Base-by-base conservation (phyloP, 2,329 filamentous ascomycete genomes). In the Cordyceps cateniannulata region DNA sequence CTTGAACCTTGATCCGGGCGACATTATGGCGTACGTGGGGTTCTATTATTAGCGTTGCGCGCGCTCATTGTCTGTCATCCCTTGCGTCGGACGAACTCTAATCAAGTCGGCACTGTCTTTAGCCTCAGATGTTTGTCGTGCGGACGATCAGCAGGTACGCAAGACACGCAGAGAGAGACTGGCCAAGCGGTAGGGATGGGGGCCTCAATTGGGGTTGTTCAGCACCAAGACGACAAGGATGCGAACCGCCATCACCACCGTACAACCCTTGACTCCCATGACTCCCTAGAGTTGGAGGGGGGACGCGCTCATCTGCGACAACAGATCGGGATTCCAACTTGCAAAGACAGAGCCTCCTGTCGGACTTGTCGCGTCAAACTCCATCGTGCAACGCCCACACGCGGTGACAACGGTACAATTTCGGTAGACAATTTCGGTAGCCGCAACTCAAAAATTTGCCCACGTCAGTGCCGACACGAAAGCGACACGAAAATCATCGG, bases 111-210 rank as follows among this genome's bases (percentile, higher is more conserved):
- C 32, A 42, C 22, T 10, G 29, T 42, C 55, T 42, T 59, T 51
- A 59, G 47, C 56, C 14, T 32, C 35, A 40, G 55, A 58, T 18
- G n/a, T n/a, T n/a, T n/a, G n/a, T 38, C 3, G 22, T 42, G 18
- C 32, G n/a, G 47, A 32, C 32, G 24, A 32, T 59, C 35, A 51
- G 18, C 56, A 59, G 56, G 56, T 59, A 59, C 56, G 56, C 47
- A 25, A 59, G 56, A 59, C 56, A 44, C 12, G 42, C 47, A 57
- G 27, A 35, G 22, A 18, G 32, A 42, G 32, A 49, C 32, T 29
- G n/a, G 44, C 27, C 14, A 38, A 24, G 22, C 5, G 16, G 10
- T 18, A 18, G 18, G 12, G 25, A 50, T 35, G 45, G 27, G 45
- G 45, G 53, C 40, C 29, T 48, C 3, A 8, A 20, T 18, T 14